Conservation (phyloP, 1,284 basidiomycete genomes). For the Phylloporus gajari region DNA sequence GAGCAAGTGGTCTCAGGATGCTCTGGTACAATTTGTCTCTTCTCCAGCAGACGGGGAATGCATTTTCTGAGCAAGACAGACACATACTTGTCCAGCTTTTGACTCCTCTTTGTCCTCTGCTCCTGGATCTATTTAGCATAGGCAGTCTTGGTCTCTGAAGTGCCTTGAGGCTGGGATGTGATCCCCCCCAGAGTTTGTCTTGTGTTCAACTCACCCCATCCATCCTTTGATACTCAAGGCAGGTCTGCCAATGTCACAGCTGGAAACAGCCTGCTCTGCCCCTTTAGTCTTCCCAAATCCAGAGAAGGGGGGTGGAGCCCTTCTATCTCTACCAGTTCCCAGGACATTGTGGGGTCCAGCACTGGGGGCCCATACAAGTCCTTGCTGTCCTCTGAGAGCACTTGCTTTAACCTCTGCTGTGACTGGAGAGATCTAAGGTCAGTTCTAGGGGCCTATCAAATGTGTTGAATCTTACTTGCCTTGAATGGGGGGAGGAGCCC, state of each 20-base stretch:
- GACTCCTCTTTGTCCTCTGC: neutral
- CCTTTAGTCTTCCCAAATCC: neutral
- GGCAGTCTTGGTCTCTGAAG: neutral
- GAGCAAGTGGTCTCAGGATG: conserved; percentile 1
- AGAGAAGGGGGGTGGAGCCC: neutral
- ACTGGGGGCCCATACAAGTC: conserved; percentile 1
- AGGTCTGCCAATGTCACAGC: neutral
- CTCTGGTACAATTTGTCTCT: rapidly evolving
- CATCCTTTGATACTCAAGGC: neutral
- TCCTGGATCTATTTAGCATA: neutral
- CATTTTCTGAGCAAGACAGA: neutral
- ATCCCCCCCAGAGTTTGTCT: neutral
- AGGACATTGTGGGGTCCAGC: neutral
- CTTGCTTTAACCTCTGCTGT: neutral
- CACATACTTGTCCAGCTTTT: conserved; percentile 7
- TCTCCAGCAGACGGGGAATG: neutral
- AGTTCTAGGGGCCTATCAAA: neutral
- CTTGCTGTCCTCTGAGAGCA: neutral
- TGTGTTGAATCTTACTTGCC: neutral
- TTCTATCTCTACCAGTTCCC: neutral
- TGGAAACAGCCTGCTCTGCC: neutral
- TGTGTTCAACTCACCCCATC: neutral
- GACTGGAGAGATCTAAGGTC: neutral
- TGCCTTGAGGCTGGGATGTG: neutral
- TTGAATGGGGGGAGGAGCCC: neutral